These are phyloP conservation scores for Colletotrichum viniferum DNA, from an alignment of 2,329 filamentous ascomycete species.

Conservation along the genomic window DNA sequence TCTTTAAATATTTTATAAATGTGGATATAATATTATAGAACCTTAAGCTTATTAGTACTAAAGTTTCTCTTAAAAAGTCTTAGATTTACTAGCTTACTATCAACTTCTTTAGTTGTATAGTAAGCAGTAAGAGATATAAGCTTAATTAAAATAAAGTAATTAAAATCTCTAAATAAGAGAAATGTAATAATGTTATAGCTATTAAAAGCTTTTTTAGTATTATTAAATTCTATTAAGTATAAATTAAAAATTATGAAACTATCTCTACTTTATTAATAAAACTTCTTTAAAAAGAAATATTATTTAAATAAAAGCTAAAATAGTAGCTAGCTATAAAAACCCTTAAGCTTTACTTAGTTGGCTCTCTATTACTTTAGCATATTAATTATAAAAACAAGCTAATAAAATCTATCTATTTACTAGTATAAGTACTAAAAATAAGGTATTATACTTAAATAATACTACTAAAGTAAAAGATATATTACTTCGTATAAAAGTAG, in stretches of 20 bases:
- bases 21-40: neutral
- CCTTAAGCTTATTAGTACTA: rapidly evolving
- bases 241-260: neutral
- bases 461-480: neutral
- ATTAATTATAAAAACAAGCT: neutral
- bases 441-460: neutral
- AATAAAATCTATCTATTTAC: too few relatives aligned
- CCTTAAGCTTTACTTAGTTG: neutral
- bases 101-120: neutral
- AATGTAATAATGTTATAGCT: neutral
- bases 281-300: neutral
- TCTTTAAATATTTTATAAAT: neutral
- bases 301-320: neutral
- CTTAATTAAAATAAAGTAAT: neutral
- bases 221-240: neutral
- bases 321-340: neutral
- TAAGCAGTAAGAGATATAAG: neutral
- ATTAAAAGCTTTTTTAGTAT: neutral
- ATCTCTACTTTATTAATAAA: neutral
- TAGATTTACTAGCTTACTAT: neutral
- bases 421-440: neutral
- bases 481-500: neutral
- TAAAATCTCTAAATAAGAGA: neutral
- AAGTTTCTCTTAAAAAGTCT: neutral
- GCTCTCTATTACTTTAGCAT: neutral